These are phyloP conservation scores for Linnemannia hyalina DNA, from an alignment of 192 early-diverging fungal species.

Conservation along the genomic window DNA sequence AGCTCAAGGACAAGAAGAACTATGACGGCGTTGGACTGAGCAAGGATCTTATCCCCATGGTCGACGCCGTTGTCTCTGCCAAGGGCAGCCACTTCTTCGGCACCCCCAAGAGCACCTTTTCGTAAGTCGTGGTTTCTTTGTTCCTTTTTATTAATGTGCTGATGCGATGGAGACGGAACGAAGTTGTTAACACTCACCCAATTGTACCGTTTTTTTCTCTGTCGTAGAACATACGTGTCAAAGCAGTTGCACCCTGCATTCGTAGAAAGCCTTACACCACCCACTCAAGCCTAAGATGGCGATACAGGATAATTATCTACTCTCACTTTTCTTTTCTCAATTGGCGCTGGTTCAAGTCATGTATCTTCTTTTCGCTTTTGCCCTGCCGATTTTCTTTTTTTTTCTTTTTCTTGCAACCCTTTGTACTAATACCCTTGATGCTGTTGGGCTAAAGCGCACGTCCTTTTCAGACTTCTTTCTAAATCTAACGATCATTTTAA, in stretches of 20 bases:
- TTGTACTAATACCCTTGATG: background rate
- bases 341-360: background rate
- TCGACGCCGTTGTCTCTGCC: slow-evolving; percentile 66
- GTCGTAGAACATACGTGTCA: slow-evolving; percentile 42
- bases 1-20: slow-evolving; percentile 52
- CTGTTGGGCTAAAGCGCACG: background rate
- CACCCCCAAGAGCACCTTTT: slow-evolving; percentile 64
- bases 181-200: background rate
- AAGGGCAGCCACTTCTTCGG: slow-evolving; percentile 65
- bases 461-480: background rate
- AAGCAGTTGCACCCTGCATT: slow-evolving; percentile 51
- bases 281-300: background rate
- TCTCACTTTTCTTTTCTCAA: background rate
- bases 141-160: background rate
- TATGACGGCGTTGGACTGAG: slow-evolving; percentile 60
- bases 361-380: background rate
- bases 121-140: slow-evolving; percentile 31
- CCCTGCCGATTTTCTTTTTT: background rate
- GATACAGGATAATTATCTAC: background rate
- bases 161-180: too few species aligned
- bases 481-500: background rate
- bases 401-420: background rate
- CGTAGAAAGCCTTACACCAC: slow-evolving; percentile 28
- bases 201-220: background rate
- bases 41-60: slow-evolving; percentile 66